A percentile compares a stretch with the other conserved stretches of the same genome.
These are phyloP conservation scores for Suhomyces anneliseae DNA, from an alignment of 1,139 yeast species.

Conservation along the genomic window DNA sequence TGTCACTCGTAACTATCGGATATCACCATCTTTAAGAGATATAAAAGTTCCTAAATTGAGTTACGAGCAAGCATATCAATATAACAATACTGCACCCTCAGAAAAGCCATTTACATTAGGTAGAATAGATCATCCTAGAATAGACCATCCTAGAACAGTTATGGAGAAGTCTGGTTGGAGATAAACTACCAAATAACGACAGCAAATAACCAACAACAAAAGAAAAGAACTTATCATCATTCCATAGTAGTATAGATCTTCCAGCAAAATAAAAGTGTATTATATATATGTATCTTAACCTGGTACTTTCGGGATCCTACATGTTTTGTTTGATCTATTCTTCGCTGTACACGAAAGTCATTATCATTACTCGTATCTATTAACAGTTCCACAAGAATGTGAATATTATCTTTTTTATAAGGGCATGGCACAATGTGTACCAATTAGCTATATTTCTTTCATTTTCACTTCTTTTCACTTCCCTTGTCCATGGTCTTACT, in stretches of 20 bases:
- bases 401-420: background rate
- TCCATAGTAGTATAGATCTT: too few species aligned
- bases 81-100: too few species aligned
- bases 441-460: conserved; percentile 27
- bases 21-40: conserved; percentile 2
- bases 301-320: too few species aligned
- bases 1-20: background rate
- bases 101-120: conserved; percentile 1
- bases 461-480: conserved; percentile 9
- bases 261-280: too few species aligned
- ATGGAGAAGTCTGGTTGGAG: background rate
- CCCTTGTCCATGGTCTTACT: conserved; percentile 38
- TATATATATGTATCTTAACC: too few species aligned
- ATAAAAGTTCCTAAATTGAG: conserved; percentile 5
- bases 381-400: too few species aligned
- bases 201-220: too few species aligned
- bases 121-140: conserved; percentile 29
- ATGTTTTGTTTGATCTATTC: too few species aligned
- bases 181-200: too few species aligned
- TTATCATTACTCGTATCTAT: too few species aligned
- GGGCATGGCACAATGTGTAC: background rate
- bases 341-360: too few species aligned
- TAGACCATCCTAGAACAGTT: conserved; percentile 23
- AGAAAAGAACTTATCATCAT: too few species aligned
- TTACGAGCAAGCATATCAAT: conserved; percentile 5